phyloP scores from a whole-genome alignment of 176 grass and related monocot genomes.

The Alloteropsis semialata region DNA sequence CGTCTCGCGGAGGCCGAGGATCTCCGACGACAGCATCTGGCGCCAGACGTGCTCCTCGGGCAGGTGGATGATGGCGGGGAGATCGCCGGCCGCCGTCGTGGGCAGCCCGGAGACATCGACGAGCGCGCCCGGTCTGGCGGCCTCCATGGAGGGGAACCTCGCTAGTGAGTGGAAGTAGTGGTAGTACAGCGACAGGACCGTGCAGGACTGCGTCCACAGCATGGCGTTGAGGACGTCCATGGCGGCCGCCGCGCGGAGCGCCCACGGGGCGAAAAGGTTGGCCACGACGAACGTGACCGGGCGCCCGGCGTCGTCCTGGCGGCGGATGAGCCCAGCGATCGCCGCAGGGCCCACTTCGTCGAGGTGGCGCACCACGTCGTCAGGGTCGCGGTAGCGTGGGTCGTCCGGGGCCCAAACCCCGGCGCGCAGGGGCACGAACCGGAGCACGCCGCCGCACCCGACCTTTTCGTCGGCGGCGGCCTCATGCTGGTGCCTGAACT shows the following conservation, averaged over 20 bases:
- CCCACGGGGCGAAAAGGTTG: conserved; percentile 50
- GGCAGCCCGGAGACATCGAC: conserved; percentile 36
- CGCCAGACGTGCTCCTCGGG: too few species aligned
- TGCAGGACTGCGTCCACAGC: conserved; percentile 54
- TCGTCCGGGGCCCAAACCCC: conserved; percentile 26
- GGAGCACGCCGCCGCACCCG: conserved; percentile 2
- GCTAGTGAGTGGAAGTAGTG: conserved; percentile 33
- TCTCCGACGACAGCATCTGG: neutral
- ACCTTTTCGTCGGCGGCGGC: too few species aligned
- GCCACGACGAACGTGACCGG: conserved; percentile 44
- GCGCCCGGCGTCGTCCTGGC: neutral
- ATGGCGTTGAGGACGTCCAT: conserved; percentile 33
- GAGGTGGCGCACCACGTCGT: conserved; percentile 28
- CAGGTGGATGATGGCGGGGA: neutral
- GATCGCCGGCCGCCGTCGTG: neutral
- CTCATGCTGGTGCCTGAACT: neutral
- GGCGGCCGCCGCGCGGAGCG: conserved; percentile 5
- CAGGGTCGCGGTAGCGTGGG: neutral
- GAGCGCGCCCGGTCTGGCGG: neutral
- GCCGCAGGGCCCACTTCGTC: neutral
- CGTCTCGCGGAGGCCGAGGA: neutral
- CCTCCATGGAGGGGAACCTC: conserved; percentile 8
- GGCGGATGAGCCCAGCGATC: conserved; percentile 24
- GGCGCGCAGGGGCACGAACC: conserved; percentile 22
- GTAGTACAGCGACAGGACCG: conserved; percentile 49